phyloP scores from a whole-genome alignment of 257 asterid genomes.

The Solanum clarkiae region DNA sequence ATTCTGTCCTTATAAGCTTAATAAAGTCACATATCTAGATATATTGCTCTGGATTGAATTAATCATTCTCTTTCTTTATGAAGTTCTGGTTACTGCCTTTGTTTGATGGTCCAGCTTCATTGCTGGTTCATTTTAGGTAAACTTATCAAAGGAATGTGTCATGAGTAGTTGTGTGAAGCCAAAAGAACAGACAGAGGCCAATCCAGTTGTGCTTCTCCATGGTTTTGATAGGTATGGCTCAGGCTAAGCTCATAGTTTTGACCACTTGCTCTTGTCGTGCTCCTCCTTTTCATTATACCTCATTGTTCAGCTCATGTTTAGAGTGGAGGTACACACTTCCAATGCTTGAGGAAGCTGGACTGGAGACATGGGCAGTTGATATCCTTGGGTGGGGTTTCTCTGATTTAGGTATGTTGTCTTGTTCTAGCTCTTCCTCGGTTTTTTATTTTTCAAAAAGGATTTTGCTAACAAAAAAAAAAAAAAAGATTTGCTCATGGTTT shows the following conservation, averaged over 20 bases:
- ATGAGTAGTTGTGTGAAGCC: slow-evolving; percentile 90
- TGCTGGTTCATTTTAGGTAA: not conserved
- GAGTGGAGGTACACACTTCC: slow-evolving; percentile 77
- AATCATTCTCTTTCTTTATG: not conserved
- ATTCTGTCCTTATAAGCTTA: not conserved
- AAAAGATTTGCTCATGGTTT: not conserved
- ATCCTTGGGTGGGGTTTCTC: slow-evolving; percentile 94
- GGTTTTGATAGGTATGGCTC: slow-evolving; percentile 56
- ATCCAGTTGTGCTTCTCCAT: slow-evolving; percentile 83
- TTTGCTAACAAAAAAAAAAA: not conserved
- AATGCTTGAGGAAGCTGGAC: slow-evolving; percentile 57
- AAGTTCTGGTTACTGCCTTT: not conserved
- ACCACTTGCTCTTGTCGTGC: not conserved
- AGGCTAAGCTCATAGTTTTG: not conserved
- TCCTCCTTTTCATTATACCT: not conserved
- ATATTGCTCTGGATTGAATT: not conserved
- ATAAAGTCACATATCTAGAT: not conserved
- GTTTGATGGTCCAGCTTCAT: not conserved
- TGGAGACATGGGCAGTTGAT: slow-evolving; percentile 80
- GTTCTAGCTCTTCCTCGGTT: not conserved
- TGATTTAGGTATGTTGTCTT: slow-evolving; percentile 36
- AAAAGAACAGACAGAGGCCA: slow-evolving; percentile 14
- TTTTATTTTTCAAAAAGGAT: not conserved
- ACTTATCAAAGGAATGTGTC: slow-evolving; percentile 11
- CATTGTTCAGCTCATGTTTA: slow-evolving; percentile 52